Evolutionary conservation across 176 grass and related monocot species (phyloP).

Genomic region (Poa annua): DNA sequence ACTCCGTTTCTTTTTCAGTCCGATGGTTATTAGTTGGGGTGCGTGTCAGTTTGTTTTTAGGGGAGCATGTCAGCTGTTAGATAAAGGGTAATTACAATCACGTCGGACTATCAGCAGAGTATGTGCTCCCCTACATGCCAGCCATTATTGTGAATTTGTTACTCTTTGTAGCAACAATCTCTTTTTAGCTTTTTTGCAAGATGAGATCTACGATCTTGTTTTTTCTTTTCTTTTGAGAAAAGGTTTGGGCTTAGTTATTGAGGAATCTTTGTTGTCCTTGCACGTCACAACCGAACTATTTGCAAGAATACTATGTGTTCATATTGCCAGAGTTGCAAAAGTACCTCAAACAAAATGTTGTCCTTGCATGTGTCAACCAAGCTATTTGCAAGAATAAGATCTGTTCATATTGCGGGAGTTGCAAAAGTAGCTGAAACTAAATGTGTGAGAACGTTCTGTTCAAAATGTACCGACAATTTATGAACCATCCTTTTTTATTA

Average conservation of each 20-base stretch:
- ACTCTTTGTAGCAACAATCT: background rate
- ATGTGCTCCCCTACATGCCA: background rate
- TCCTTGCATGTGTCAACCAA: constrained; percentile 18
- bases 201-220: constrained; percentile 47
- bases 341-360: constrained; percentile 25
- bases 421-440: constrained; percentile 26
- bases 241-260: constrained; percentile 19
- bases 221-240: background rate
- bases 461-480: constrained; percentile 31
- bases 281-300: background rate
- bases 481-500: constrained; percentile 34
- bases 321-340: constrained; percentile 5
- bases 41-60: background rate
- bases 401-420: constrained; percentile 20
- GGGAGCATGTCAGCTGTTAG: background rate
- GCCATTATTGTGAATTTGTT: background rate
- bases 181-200: constrained; percentile 12
- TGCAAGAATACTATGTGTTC: background rate
- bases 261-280: constrained; percentile 35
- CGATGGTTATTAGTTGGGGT: background rate
- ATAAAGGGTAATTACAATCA: background rate
- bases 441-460: constrained; percentile 11
- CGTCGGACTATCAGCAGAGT: background rate
- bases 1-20: background rate
- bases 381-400: background rate